These are phyloP conservation scores for Fusarium coffeatum DNA, from an alignment of 2,329 filamentous ascomycete species.

Conservation along the genomic window DNA sequence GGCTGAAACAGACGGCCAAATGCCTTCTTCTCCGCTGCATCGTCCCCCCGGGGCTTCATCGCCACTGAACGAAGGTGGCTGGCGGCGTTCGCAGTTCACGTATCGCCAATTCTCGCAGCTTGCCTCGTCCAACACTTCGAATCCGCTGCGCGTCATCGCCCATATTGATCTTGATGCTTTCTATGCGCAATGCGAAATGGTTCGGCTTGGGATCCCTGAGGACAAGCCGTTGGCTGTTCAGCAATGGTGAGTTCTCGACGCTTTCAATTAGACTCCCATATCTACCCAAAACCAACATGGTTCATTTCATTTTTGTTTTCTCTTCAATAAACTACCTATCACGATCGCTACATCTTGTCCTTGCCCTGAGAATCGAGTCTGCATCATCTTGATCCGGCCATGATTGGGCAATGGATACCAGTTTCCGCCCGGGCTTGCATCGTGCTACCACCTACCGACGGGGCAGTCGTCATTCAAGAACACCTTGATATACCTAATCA, in stretches of 20 bases:
- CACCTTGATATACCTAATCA: neutral
- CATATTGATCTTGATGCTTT: slow-evolving; percentile 98
- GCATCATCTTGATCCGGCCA: neutral
- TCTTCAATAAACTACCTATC: neutral
- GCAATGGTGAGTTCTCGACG: slow-evolving; percentile 74
- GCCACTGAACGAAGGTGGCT: slow-evolving; percentile 39
- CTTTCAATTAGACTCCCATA: neutral
- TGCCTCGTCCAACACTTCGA: slow-evolving; percentile 74
- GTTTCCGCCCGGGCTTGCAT: slow-evolving; percentile 17
- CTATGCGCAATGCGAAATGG: slow-evolving; percentile 96
- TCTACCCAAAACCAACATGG: neutral
- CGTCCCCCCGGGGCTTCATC: slow-evolving; percentile 42
- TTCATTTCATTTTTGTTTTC: neutral
- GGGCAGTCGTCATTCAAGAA: neutral
- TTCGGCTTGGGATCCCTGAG: slow-evolving; percentile 79
- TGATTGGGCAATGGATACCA: slow-evolving; percentile 8
- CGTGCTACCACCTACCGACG: slow-evolving; percentile 17
- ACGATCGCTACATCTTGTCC: neutral
- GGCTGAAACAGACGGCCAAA: slow-evolving; percentile 7
- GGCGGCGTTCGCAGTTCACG: slow-evolving; percentile 77
- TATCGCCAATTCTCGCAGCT: slow-evolving; percentile 85
- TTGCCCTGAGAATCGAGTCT: slow-evolving; percentile 10
- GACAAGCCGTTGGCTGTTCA: slow-evolving; percentile 90
- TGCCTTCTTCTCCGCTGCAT: slow-evolving; percentile 41
- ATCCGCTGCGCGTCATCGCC: slow-evolving; percentile 85